Base-by-base conservation (phyloP, 2,329 filamentous ascomycete genomes). In the Onygena corvina region DNA sequence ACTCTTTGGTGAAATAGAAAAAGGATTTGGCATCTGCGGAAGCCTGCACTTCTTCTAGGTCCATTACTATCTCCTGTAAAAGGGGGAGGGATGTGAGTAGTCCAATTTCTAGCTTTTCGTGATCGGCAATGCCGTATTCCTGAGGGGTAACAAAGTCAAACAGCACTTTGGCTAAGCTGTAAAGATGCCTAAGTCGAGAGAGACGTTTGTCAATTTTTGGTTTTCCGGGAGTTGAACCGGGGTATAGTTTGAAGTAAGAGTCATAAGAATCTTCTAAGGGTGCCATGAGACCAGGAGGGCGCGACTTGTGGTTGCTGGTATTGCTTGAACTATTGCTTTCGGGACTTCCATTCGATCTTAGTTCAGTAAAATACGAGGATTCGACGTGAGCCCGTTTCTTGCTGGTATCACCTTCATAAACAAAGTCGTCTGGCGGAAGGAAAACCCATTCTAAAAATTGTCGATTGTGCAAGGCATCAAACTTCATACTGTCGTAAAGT, bases 401-500 rank as follows among this genome's bases (percentile, higher is more conserved):
- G 34, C 62, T 63, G 14, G 66, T 65, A 55, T 84, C 81, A 47
- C 90, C 84, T 48, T 84, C 84, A 8, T 90, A 71, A 18, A 55
- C 42, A 68, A 94, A 86, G 51, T 74, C 76, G 59, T 80, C 81
- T 29, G 86, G 82, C 1, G 92, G 92, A 12, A 88, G 94, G 59
- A 98, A 98, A 0, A 95, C 84, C 86, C 92, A 96, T 65, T 98
- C 92, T 3, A 98, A 72, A 60, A 98, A 98, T 54, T 88, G 86
- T 2, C 92, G 81, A 62, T 98, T 98, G 67, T 98, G 93, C 11
- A 98, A 74, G 1, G 92, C 92, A 64, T 98, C 92, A 56, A 96
- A 98, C 67, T 98, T 98, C 92, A 98, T 96, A 16, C 90, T 96
- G 65, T 98, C 92, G 65, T 98, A 98, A 2, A 98, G 76, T 69